A percentile compares a stretch with the other conserved stretches of the same genome.
Evolutionary conservation across 2,329 filamentous ascomycete genomes (phyloP).

Genomic region (Fusarium sp.): DNA sequence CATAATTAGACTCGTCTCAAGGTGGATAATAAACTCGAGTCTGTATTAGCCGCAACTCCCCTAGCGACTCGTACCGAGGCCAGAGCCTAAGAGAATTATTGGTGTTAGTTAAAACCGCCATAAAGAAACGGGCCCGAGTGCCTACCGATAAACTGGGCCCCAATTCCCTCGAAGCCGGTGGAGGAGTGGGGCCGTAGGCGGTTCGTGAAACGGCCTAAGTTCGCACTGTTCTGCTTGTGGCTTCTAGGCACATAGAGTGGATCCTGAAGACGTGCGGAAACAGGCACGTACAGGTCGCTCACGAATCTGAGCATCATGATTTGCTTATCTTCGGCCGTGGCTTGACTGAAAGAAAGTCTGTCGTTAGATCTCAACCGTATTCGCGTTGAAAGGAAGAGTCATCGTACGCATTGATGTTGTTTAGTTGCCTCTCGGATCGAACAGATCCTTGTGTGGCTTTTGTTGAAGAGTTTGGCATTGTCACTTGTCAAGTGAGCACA

Average conservation of each 20-base stretch:
- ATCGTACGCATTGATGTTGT: neutral
- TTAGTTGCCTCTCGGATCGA: neutral
- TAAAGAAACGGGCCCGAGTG: neutral
- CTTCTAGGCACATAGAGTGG: neutral
- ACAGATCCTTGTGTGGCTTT: neutral
- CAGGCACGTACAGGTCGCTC: neutral
- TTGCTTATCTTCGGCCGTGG: neutral
- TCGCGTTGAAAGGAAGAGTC: neutral
- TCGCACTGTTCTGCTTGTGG: slow-evolving; percentile 1
- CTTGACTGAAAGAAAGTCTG: neutral
- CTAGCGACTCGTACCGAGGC: neutral
- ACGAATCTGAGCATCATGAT: neutral
- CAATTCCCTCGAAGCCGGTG: neutral
- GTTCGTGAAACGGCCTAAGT: neutral
- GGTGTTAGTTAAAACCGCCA: neutral
- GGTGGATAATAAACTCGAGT: neutral
- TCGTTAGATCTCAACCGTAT: neutral
- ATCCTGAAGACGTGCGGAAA: neutral
- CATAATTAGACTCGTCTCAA: neutral
- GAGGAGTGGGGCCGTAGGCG: neutral
- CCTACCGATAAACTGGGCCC: slow-evolving; percentile 3
- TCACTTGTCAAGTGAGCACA: neutral
- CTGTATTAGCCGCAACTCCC: neutral
- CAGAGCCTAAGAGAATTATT: neutral
- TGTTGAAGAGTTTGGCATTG: slow-evolving; percentile 1